Evolutionary conservation across 805 yeast genomes (phyloP).

Genomic region (Candida dendrica): DNA sequence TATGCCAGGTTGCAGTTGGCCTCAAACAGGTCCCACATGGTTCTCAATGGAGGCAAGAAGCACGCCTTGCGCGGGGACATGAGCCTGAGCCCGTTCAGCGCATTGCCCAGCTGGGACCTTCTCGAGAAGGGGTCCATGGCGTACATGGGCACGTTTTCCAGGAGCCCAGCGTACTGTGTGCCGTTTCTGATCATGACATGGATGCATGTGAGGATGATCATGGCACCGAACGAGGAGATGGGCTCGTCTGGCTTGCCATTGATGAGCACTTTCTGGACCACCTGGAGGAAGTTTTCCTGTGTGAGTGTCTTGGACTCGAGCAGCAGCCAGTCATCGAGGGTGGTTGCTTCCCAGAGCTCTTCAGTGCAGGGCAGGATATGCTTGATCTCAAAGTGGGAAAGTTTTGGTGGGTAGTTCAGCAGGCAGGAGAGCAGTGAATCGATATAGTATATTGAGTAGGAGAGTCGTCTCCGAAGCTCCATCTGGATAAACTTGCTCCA

Average conservation of each 20-base stretch:
- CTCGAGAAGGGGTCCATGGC: background rate
- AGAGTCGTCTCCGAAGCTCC: background rate
- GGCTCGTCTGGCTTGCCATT: background rate
- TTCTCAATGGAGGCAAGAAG: background rate
- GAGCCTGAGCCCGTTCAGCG: background rate
- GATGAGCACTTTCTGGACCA: background rate
- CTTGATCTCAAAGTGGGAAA: conserved; percentile 1
- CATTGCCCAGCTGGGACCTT: background rate
- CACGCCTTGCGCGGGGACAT: background rate
- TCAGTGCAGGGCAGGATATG: background rate
- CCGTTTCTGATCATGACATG: background rate
- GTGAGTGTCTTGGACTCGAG: background rate
- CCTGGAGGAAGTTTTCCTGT: background rate
- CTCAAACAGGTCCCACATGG: conserved; percentile 1
- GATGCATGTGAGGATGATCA: background rate
- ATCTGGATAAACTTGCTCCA: background rate
- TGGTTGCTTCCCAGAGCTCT: background rate
- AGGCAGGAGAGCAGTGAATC: background rate
- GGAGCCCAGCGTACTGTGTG: background rate
- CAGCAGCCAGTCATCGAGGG: background rate
- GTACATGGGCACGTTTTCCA: background rate
- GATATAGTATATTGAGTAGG: conserved; percentile 1
- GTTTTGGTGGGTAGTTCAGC: conserved; percentile 1
- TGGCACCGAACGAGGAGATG: background rate
- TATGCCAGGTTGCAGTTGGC: conserved; percentile 1